These are phyloP conservation scores for Trichomonascaceae sp. DNA, from an alignment of 1,139 yeast genomes.

Conservation along the genomic window DNA sequence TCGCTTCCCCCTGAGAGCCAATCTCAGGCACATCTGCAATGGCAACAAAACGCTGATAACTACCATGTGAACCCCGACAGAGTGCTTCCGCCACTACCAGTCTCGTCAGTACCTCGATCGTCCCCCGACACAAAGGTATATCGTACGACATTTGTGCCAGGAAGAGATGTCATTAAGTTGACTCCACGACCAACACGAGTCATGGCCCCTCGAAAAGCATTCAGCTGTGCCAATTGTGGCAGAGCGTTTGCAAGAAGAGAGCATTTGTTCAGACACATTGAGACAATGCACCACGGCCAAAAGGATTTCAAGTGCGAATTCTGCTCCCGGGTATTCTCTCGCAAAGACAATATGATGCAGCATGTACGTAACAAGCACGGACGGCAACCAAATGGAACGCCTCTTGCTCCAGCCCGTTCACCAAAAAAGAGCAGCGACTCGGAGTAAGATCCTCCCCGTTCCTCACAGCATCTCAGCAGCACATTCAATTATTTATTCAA, in stretches of 20 bases:
- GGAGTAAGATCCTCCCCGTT: too few species aligned
- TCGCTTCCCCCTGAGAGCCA: too few species aligned
- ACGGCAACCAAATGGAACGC: too few species aligned
- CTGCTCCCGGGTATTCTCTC: constrained; percentile 15
- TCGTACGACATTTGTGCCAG: constrained; percentile 3
- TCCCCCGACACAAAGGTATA: background rate
- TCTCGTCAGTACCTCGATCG: constrained; percentile 1
- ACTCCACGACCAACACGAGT: constrained; percentile 3
- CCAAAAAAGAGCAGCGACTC: background rate
- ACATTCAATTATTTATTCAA: constrained; percentile 1
- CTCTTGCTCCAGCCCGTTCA: too few species aligned
- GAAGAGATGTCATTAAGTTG: constrained; percentile 6
- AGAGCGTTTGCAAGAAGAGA: constrained; percentile 17
- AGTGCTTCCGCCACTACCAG: background rate
- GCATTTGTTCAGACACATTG: constrained; percentile 17
- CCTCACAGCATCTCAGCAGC: background rate
- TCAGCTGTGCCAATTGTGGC: constrained; percentile 15
- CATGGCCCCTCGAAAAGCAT: constrained; percentile 13
- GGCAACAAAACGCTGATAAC: constrained; percentile 4
- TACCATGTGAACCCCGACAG: constrained; percentile 2
- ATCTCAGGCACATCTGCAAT: too few species aligned
- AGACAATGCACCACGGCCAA: constrained; percentile 18
- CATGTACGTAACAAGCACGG: constrained; percentile 18
- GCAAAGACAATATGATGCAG: constrained; percentile 20
- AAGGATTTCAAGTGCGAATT: constrained; percentile 16